These are phyloP conservation scores for Phellopilus nigrolimitatus DNA, from an alignment of 1,284 basidiomycete species.

Conservation along the genomic window DNA sequence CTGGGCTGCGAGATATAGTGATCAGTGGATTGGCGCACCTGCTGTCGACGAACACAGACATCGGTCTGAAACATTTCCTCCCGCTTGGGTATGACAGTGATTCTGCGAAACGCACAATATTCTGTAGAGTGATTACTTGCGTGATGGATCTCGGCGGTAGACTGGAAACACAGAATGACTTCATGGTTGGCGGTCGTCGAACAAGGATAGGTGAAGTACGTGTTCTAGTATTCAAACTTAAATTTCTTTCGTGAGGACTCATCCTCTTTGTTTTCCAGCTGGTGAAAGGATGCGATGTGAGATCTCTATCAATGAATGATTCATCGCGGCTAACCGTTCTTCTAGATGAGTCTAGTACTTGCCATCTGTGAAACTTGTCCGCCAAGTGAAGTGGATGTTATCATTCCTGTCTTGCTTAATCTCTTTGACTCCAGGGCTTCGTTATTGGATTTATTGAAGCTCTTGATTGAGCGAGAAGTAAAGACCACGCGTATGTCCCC, in stretches of 20 bases:
- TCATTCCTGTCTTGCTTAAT: slow-evolving; percentile 84
- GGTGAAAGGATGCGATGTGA: slow-evolving; percentile 69
- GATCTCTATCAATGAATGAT: slow-evolving; percentile 22
- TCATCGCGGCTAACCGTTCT: background rate
- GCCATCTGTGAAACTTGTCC: slow-evolving; percentile 86
- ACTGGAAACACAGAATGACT: slow-evolving; percentile 56
- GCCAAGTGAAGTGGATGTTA: slow-evolving; percentile 70
- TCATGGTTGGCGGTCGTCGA: slow-evolving; percentile 47
- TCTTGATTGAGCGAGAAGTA: slow-evolving; percentile 83
- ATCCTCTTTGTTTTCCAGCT: slow-evolving; percentile 39
- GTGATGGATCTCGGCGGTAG: slow-evolving; percentile 79
- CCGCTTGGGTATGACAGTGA: slow-evolving; percentile 77
- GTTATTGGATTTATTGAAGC: slow-evolving; percentile 71
- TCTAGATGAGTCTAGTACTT: slow-evolving; percentile 69
- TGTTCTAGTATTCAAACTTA: slow-evolving; percentile 16
- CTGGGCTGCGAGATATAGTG: slow-evolving; percentile 58
- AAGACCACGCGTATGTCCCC: slow-evolving; percentile 56
- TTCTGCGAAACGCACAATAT: slow-evolving; percentile 70
- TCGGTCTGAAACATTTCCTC: slow-evolving; percentile 86
- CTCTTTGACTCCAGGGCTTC: slow-evolving; percentile 78
- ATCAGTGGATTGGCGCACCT: slow-evolving; percentile 78
- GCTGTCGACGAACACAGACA: slow-evolving; percentile 82
- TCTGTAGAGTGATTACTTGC: slow-evolving; percentile 84
- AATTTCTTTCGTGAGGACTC: background rate
- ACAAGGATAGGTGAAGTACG: slow-evolving; percentile 65